A percentile compares a stretch with the other conserved stretches of the same genome.
phyloP scores from a whole-genome alignment of 2,329 filamentous ascomycete genomes.

The Phyllosticta ampelicida region DNA sequence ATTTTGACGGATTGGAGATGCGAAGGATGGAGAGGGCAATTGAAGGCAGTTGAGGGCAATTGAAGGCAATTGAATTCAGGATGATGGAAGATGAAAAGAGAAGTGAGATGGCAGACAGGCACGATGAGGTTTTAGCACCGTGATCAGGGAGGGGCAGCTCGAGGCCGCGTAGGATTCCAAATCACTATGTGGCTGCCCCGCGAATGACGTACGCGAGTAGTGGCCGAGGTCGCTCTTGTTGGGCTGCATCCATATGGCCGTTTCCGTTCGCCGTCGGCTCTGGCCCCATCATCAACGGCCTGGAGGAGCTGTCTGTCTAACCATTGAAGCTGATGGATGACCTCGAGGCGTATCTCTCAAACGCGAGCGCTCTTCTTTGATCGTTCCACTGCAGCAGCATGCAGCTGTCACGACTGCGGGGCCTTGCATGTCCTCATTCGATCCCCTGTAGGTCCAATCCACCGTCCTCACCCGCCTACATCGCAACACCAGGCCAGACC shows the following conservation, averaged over 20 bases:
- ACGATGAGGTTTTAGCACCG: conserved; percentile 7
- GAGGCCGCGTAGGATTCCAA: conserved; percentile 3
- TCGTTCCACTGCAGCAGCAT: background rate
- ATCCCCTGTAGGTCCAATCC: background rate
- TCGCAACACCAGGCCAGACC: background rate
- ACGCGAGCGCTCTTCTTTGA: background rate
- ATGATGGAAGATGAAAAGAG: background rate
- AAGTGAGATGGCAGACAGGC: background rate
- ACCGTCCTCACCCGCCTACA: background rate
- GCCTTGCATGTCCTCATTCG: background rate
- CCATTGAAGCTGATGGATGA: background rate
- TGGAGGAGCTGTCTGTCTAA: background rate
- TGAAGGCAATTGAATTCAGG: background rate
- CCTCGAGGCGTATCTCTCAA: background rate
- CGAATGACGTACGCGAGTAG: conserved; percentile 7
- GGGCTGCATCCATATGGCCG: too few species aligned
- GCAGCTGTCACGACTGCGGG: background rate
- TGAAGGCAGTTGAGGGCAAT: background rate
- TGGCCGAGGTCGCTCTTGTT: conserved; percentile 4
- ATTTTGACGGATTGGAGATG: conserved; percentile 27
- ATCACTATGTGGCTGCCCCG: conserved; percentile 4
- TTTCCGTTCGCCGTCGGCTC: background rate
- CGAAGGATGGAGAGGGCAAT: background rate
- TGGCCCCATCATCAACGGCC: background rate
- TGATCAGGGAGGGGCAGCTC: conserved; percentile 9